Evolutionary conservation across 306 rosid species (phyloP), one percentile per base, ranked within the genome.

Genomic region (Quercus parvula): DNA sequence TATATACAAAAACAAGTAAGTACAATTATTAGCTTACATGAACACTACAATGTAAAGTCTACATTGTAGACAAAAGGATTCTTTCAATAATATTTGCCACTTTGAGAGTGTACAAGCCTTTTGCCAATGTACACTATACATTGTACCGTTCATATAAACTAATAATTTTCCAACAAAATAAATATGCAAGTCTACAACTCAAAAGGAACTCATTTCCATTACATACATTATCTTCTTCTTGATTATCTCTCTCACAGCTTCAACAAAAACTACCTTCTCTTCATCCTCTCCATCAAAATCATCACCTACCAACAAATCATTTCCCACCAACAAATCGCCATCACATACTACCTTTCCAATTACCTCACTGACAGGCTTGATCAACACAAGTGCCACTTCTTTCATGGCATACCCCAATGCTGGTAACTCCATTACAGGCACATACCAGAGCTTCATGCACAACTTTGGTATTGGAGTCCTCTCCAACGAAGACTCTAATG

Each of bases 371-470:
- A 54, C 70, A 0, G 88, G 90, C 44, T 54, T 33, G 19, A 84
- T 80, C 64, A 79, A 77, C 6, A 78, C 70, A 31, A 87, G 51
- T 18, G 90, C 85, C 59, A 86, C 85, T n/a, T 85, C 88, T 62
- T 78, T 81, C 83, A 87, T 66, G 25, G 58, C 87, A 11, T 22
- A 70, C 56, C 87, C 83, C 31, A 66, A 62, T 11, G 25, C 77
- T 25, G 77, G 77, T 22, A 87, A 56, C 30, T 77, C 81, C 77
- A 87, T 67, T 67, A 30, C 73, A 25, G 90, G 90, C 56, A 70
- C 86, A 52, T 79, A 71, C 88, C 90, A 84, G 61, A 84, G 35
- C 67, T 76, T 79, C 83, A 87, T 82, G 56, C 62, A 55, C 77
- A 82, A 38, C 22, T 84, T 83, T 31, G 88, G 90, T 28, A 87